Conservation (phyloP, 2,329 filamentous ascomycete genomes). For the Exophiala sideris region DNA sequence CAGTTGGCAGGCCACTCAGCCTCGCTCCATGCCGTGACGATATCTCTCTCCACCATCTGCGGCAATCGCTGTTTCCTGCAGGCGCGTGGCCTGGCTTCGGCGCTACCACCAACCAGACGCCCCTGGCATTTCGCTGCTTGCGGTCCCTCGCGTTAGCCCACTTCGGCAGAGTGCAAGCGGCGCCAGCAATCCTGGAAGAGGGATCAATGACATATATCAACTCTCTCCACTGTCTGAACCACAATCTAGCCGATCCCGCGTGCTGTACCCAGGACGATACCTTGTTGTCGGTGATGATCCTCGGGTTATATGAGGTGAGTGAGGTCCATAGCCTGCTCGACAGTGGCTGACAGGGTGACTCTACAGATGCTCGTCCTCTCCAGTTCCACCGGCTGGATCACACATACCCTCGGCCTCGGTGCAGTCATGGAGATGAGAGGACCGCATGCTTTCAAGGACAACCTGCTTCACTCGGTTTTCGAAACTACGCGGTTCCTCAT, state of each 20-base stretch:
- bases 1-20: no score
- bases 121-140: slow-evolving; percentile 2
- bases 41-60: neutral
- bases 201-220: neutral
- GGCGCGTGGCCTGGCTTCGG: no score
- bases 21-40: neutral
- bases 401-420: neutral
- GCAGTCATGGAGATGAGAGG: neutral
- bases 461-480: neutral
- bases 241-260: neutral
- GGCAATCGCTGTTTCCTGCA: neutral
- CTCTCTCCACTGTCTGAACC: neutral
- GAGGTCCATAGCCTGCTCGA: neutral
- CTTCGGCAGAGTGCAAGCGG: neutral
- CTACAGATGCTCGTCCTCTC: slow-evolving; percentile 3
- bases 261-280: neutral
- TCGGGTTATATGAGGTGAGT: slow-evolving; percentile 1
- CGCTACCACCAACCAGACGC: neutral
- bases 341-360: neutral
- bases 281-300: neutral
- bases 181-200: neutral
- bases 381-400: neutral
- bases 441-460: neutral
- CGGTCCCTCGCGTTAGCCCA: neutral
- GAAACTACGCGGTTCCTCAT: neutral